Percentiles rank a stretch among this genome's conserved stretches.
phyloP scores from a whole-genome alignment of 208 protist species.

The Angomonas ambiguus region DNA sequence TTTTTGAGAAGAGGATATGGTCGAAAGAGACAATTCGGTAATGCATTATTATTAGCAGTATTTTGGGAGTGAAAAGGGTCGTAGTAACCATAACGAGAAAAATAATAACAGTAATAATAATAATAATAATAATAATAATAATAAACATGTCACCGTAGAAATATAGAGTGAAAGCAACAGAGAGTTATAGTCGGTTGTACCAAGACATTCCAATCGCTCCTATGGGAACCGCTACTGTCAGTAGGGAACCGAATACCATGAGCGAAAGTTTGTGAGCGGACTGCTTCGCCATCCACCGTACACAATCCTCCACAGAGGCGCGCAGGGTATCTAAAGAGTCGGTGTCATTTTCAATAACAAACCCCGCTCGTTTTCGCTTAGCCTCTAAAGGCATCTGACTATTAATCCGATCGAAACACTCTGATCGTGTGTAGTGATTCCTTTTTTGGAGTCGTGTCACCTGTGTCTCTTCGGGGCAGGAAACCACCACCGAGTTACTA shows the following conservation, averaged over 20 bases:
- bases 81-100: too few species aligned
- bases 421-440: conserved; percentile 39
- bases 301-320: conserved; percentile 26
- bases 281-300: conserved; percentile 65
- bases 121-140: background rate
- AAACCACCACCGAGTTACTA: conserved; percentile 59
- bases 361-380: conserved; percentile 59
- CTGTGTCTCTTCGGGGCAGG: conserved; percentile 56
- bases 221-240: conserved; percentile 9
- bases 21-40: background rate
- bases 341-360: conserved; percentile 74
- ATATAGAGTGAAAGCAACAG: background rate
- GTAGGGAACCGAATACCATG: conserved; percentile 21
- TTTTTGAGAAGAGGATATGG: too few species aligned
- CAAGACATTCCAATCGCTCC: conserved; percentile 4
- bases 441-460: conserved; percentile 48
- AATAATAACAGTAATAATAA: conserved; percentile 2
- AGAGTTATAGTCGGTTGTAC: background rate
- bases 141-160: too few species aligned
- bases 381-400: conserved; percentile 74
- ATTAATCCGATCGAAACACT: conserved; percentile 53
- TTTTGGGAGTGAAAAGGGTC: conserved; percentile 12
- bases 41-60: background rate
- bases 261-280: conserved; percentile 26
- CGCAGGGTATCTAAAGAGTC: conserved; percentile 30